Conservation (phyloP, 2,329 filamentous ascomycete genomes). For the Hypocreales sp. region DNA sequence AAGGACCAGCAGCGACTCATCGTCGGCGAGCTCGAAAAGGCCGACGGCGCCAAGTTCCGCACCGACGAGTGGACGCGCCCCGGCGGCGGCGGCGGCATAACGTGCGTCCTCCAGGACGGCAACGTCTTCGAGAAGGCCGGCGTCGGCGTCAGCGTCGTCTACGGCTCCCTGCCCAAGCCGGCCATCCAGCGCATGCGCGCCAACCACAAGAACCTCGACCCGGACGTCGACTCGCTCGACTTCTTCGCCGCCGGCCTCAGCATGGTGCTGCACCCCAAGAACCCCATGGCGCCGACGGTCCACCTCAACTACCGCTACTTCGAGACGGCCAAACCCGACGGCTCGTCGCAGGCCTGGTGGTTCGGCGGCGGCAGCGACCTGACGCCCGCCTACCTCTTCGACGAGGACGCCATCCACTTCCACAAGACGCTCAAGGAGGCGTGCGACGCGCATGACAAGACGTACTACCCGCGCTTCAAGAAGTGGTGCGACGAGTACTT, state of each 20-base stretch:
- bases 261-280: slow-evolving; percentile 82
- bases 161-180: slow-evolving; percentile 72
- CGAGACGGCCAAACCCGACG: slow-evolving; percentile 78
- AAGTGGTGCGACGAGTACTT: slow-evolving; percentile 99
- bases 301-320: slow-evolving; percentile 99
- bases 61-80: slow-evolving; percentile 77
- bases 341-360: slow-evolving; percentile 83
- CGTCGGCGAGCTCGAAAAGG: slow-evolving; percentile 62
- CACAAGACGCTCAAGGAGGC: slow-evolving; percentile 84
- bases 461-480: slow-evolving; percentile 90
- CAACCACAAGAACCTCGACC: slow-evolving; percentile 80
- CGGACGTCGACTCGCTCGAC: slow-evolving; percentile 65
- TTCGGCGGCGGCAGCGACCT: slow-evolving; percentile 92
- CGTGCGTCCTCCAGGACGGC: slow-evolving; percentile 87
- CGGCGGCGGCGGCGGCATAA: slow-evolving; percentile 83
- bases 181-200: slow-evolving; percentile 88
- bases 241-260: slow-evolving; percentile 94
- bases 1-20: slow-evolving; percentile 85
- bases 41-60: slow-evolving; percentile 73
- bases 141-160: slow-evolving; percentile 89
- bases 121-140: slow-evolving; percentile 97
- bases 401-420: slow-evolving; percentile 95
- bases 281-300: slow-evolving; percentile 94
- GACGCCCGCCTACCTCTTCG: slow-evolving; percentile 86
- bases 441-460: slow-evolving; percentile 85